A percentile compares a stretch with the other conserved stretches of the same genome.
Conservation (phyloP, 2,329 filamentous ascomycete genomes). For the Cordyceps fumosorosea region DNA sequence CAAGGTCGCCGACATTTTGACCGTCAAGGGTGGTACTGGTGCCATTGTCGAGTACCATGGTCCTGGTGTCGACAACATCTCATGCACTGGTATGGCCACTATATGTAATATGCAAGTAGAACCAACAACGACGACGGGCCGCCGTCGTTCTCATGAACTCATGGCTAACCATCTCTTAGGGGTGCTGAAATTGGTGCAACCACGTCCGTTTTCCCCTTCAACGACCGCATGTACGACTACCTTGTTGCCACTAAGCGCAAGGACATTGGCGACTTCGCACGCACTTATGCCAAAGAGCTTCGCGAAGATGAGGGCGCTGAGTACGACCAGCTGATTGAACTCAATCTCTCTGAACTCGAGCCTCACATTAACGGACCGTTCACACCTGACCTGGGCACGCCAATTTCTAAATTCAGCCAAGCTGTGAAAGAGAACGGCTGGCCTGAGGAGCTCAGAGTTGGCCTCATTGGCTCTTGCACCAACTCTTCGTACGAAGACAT, state of each 20-base stretch:
- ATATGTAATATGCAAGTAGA: conserved; percentile 57
- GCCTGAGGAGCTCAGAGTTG: conserved; percentile 95
- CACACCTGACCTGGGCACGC: conserved; percentile 95
- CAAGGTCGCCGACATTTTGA: conserved; percentile 93
- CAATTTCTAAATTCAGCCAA: conserved; percentile 95
- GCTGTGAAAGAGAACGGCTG: conserved; percentile 91
- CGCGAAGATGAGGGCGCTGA: conserved; percentile 82
- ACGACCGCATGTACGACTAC: conserved; percentile 97
- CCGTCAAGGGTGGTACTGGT: conserved; percentile 96
- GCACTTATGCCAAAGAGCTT: conserved; percentile 77
- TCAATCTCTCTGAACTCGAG: conserved; percentile 91
- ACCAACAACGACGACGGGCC: too few relatives aligned
- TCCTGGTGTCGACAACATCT: conserved; percentile 62
- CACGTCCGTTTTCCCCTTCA: conserved; percentile 95
- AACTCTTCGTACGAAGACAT: conserved; percentile 86
- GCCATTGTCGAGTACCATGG: conserved; percentile 74
- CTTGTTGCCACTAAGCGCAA: conserved; percentile 83
- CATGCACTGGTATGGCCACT: conserved; percentile 53
- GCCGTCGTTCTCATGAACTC: too few relatives aligned
- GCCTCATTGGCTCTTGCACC: conserved; percentile 96
- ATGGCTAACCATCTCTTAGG: background rate
- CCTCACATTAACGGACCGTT: conserved; percentile 98
- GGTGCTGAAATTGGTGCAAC: conserved; percentile 73
- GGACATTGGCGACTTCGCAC: conserved; percentile 85
- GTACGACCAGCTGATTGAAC: conserved; percentile 93